Evolutionary conservation across 768 basidiomycete genomes (phyloP).

Genomic region (Leccinum sublutescens): DNA sequence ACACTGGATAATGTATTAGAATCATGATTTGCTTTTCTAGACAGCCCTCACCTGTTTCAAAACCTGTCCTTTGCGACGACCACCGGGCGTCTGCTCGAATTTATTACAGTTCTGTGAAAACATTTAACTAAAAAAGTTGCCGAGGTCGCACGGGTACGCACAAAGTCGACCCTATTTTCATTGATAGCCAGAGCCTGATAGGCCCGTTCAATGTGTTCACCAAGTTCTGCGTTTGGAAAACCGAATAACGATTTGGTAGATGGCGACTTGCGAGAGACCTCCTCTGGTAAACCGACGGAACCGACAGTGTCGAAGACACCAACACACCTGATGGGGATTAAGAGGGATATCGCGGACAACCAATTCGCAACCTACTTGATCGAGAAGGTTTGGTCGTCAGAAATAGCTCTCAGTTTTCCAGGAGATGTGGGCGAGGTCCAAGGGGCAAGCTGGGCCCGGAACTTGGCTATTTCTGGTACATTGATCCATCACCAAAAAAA

Average conservation of each 20-base stretch:
- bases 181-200: conserved; percentile 72
- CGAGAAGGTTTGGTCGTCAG: conserved; percentile 48
- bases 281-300: conserved; percentile 66
- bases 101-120: conserved; percentile 53
- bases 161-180: conserved; percentile 67
- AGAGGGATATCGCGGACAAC: conserved; percentile 1
- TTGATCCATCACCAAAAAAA: neutral
- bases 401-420: conserved; percentile 52
- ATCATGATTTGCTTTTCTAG: neutral
- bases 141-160: conserved; percentile 31
- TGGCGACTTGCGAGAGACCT: conserved; percentile 46
- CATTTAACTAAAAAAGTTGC: neutral
- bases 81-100: conserved; percentile 56
- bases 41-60: conserved; percentile 53
- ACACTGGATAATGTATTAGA: conserved; percentile 40
- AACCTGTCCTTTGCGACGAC: conserved; percentile 52
- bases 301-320: conserved; percentile 83
- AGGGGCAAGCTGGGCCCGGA: conserved; percentile 46
- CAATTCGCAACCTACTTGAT: conserved; percentile 49
- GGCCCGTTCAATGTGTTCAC: conserved; percentile 60
- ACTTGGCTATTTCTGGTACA: conserved; percentile 33
- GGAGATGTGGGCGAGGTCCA: conserved; percentile 54
- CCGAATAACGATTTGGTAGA: conserved; percentile 57
- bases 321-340: conserved; percentile 45
- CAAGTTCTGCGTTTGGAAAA: conserved; percentile 57